Conservation (phyloP, 805 yeast genomes). For the Cyberlindnera mycetangii region DNA sequence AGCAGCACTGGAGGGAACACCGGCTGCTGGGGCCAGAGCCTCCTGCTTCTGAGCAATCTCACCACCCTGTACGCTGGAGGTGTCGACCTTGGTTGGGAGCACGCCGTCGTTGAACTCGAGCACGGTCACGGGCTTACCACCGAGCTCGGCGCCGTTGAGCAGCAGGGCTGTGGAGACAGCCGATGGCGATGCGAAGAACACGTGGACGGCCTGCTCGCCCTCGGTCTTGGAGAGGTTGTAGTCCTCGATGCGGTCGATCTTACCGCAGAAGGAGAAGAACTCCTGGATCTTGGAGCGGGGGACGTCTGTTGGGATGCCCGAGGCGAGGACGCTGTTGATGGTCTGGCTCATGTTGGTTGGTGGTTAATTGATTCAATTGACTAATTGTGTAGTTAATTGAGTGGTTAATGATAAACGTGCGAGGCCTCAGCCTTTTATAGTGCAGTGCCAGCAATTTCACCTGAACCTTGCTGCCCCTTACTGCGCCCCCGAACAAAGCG, state of each 20-base stretch:
- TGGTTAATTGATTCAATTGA: background rate
- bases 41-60: conserved; percentile 10
- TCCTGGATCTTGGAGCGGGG: conserved; percentile 52
- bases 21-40: conserved; percentile 9
- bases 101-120: conserved; percentile 27
- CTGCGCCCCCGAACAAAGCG: background rate
- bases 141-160: conserved; percentile 71
- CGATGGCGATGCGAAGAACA: conserved; percentile 51
- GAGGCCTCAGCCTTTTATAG: background rate
- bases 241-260: conserved; percentile 31
- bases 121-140: conserved; percentile 52
- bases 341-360: conserved; percentile 1
- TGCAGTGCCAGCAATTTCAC: background rate
- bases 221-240: conserved; percentile 9
- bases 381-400: background rate
- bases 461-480: background rate
- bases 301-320: conserved; percentile 51
- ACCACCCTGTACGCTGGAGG: conserved; percentile 9
- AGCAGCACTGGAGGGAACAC: conserved; percentile 10
- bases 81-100: conserved; percentile 21
- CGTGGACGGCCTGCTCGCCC: conserved; percentile 31
- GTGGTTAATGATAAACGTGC: background rate
- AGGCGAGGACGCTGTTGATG: conserved; percentile 40
- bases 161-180: conserved; percentile 72
- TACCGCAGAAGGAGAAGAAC: conserved; percentile 77